phyloP scores from a whole-genome alignment of 2,329 filamentous ascomycete genomes.

The Sporothrix pseudoabietina region DNA sequence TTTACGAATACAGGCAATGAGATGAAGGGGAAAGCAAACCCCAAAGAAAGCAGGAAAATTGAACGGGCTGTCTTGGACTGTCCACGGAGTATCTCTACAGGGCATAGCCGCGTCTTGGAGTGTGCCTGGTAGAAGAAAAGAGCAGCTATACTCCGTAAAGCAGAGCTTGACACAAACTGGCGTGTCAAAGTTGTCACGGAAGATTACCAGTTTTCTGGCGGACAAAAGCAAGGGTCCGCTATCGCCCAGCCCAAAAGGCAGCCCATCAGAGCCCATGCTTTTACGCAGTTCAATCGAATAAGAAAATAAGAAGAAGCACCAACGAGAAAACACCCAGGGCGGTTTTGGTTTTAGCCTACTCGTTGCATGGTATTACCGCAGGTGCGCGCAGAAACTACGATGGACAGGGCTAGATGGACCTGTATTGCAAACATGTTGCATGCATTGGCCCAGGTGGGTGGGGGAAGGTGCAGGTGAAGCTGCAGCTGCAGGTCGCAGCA shows the following conservation, averaged over 20 bases:
- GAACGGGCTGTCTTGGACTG: background rate
- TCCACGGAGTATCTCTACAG: background rate
- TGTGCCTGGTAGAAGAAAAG: background rate
- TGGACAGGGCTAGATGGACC: conserved; percentile 23
- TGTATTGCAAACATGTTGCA: too few species aligned
- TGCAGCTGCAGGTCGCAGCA: background rate
- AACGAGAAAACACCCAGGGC: background rate
- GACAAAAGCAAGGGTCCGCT: background rate
- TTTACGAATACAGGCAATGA: background rate
- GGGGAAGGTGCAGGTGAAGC: background rate
- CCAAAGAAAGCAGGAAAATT: background rate
- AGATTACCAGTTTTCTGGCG: background rate
- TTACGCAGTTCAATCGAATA: conserved; percentile 28
- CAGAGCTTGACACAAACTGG: conserved; percentile 26
- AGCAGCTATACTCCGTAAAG: background rate
- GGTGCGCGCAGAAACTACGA: conserved; percentile 3
- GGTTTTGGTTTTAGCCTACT: background rate
- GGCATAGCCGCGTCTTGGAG: conserved; percentile 14
- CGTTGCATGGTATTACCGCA: background rate
- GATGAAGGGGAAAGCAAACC: background rate
- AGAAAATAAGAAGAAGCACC: background rate
- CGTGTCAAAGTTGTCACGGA: conserved; percentile 23
- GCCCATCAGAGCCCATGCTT: conserved; percentile 22
- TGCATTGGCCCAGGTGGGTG: conserved; percentile 6
- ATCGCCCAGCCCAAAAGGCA: conserved; percentile 5